Base-by-base conservation (phyloP, 352 stramenopile genomes). In the Hyaloperonospora arabidopsidis region DNA sequence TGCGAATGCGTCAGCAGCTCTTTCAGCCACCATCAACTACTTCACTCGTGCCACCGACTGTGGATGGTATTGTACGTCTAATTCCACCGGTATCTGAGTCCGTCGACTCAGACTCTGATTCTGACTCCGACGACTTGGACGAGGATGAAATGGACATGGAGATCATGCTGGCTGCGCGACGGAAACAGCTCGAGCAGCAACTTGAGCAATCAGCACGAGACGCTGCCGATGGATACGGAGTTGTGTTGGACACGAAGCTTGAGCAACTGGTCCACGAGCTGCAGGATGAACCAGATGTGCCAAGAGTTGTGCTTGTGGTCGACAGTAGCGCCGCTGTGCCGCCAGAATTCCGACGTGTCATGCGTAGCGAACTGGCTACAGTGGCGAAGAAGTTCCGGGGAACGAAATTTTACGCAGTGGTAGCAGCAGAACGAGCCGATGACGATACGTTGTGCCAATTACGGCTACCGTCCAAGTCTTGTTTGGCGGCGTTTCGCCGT, bases 1-100 rank as follows among this genome's bases (percentile, higher is more conserved):
- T 87, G 47, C 70, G 70, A 25, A 56, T 74, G 57, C 77, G 77
- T 12, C 77, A 87, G 55, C 70, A 86, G 47, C 52, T 87, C 45
- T 78, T 87, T 41, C 63, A 74, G 43, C 63, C 56, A 25, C 74
- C 73, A 1, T 14, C 65, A 35, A 15, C 17, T 5, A 29, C 22
- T 11, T 21, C 12, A 5, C 7, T 18, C 25, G 36, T 23, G n/a
- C 28, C 25, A 52, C 50, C 61, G 21, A n/a, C 32, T 13, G 46
- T 36, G 17, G 43, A 48, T 34, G 43, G 49, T 34, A 19, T 61
- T 29, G 46, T 19, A 5, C 50, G 21, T 47, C 47, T 57, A 56
- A 15, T 43, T 36, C n/a, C 32, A 4, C 50, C 29, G 22, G 12
- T 22, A 11, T 41, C 0, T 35, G n/a, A 49, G 23, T 53, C 55